Conservation (phyloP, 2,329 filamentous ascomycete genomes). For the Pseudogymnoascus sp. region DNA sequence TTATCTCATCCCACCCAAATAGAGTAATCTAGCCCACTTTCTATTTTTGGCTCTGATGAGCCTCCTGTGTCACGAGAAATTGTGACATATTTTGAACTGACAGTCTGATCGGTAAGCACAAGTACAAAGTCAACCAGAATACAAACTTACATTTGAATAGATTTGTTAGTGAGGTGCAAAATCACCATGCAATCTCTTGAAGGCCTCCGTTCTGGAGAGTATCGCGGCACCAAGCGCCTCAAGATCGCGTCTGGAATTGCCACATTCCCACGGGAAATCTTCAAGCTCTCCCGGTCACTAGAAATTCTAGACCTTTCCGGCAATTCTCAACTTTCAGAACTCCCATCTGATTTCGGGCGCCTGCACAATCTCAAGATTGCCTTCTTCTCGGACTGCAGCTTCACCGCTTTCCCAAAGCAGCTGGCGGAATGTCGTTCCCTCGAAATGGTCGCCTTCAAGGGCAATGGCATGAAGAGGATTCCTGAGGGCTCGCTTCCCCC, state of each 20-base stretch:
- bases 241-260: constrained; percentile 24
- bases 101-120: not conserved
- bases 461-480: constrained; percentile 37
- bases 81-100: constrained; percentile 1
- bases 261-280: constrained; percentile 34
- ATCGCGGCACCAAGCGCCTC: constrained; percentile 23
- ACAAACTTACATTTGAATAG: constrained; percentile 5
- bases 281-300: constrained; percentile 35
- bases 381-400: constrained; percentile 41
- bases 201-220: constrained; percentile 18
- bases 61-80: not conserved
- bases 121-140: not conserved
- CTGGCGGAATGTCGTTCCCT: constrained; percentile 37
- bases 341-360: constrained; percentile 34
- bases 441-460: constrained; percentile 43
- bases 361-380: constrained; percentile 39
- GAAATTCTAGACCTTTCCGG: constrained; percentile 42
- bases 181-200: constrained; percentile 14
- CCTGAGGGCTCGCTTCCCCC: constrained; percentile 37
- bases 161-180: not conserved
- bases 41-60: not conserved
- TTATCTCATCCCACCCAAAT: not conserved
- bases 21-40: not conserved
- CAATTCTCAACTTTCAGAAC: constrained; percentile 33
- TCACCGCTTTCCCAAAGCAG: constrained; percentile 35